These are phyloP conservation scores for Ramaria sp. DNA, from an alignment of 768 basidiomycete species.

Conservation along the genomic window DNA sequence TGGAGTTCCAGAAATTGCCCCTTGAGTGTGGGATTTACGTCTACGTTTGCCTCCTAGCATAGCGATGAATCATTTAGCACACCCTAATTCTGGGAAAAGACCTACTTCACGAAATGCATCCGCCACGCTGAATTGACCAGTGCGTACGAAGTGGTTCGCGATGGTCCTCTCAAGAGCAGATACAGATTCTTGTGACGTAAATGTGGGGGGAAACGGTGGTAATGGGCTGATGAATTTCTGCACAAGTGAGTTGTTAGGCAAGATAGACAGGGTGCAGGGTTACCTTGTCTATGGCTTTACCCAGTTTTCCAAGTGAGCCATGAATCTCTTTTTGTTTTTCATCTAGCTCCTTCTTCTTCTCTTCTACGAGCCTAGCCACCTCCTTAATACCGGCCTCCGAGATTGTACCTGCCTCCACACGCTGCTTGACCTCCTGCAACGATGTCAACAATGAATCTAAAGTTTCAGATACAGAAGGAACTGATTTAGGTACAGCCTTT, in stretches of 20 bases:
- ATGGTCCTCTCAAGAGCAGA: constrained; percentile 58
- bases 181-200: constrained; percentile 47
- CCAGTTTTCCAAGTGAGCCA: constrained; percentile 60
- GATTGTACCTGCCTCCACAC: constrained; percentile 35
- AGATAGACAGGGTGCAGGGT: constrained; percentile 2
- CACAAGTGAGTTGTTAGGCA: constrained; percentile 5
- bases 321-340: constrained; percentile 87
- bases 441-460: constrained; percentile 53
- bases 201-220: constrained; percentile 58
- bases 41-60: constrained; percentile 53
- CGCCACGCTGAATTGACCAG: constrained; percentile 70
- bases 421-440: constrained; percentile 44
- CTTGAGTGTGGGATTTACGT: constrained; percentile 39
- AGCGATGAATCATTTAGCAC: constrained; percentile 3
- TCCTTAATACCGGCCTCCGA: constrained; percentile 37
- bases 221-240: constrained; percentile 45
- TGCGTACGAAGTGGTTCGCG: constrained; percentile 67
- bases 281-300: constrained; percentile 90
- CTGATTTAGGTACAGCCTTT: constrained; percentile 25
- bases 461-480: constrained; percentile 40
- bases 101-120: constrained; percentile 61
- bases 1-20: constrained; percentile 60
- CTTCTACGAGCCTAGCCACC: constrained; percentile 49
- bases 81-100: constrained; percentile 14
- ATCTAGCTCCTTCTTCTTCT: constrained; percentile 74